phyloP scores from a whole-genome alignment of 1,284 basidiomycete genomes.

The Ganoderma leucocontextum region DNA sequence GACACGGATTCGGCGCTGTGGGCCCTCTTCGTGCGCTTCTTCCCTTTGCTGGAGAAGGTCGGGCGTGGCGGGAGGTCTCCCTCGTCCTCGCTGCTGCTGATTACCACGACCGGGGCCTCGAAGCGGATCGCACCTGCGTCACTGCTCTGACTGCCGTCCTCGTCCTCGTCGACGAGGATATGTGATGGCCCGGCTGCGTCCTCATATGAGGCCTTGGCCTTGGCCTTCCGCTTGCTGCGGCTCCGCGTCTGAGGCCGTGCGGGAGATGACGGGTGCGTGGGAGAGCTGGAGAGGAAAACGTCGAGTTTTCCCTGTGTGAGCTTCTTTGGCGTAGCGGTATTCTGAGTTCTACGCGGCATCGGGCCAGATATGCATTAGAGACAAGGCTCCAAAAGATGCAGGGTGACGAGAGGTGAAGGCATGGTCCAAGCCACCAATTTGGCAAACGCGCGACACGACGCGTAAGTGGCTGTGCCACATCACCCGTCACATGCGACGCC shows the following conservation, averaged over 20 bases:
- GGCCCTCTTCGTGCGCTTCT: conserved; percentile 32
- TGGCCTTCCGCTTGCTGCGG: conserved; percentile 10
- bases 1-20: conserved; percentile 29
- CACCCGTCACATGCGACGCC: background rate
- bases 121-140: conserved; percentile 61
- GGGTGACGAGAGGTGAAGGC: background rate
- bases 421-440: background rate
- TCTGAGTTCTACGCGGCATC: conserved; percentile 32
- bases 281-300: conserved; percentile 40
- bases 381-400: background rate
- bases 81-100: conserved; percentile 43
- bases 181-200: background rate
- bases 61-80: conserved; percentile 45
- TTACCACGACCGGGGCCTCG: conserved; percentile 45
- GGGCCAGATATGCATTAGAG: background rate
- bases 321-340: conserved; percentile 25
- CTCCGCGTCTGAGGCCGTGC: conserved; percentile 7
- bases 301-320: conserved; percentile 45
- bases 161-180: conserved; percentile 25
- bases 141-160: conserved; percentile 45
- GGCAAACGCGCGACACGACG: background rate
- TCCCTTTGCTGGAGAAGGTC: conserved; percentile 40
- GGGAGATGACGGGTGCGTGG: conserved; percentile 22
- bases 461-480: conserved; percentile 5
- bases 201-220: background rate